phyloP scores from a whole-genome alignment of 2,329 filamentous ascomycete species.

The Cordyceps javanica region DNA sequence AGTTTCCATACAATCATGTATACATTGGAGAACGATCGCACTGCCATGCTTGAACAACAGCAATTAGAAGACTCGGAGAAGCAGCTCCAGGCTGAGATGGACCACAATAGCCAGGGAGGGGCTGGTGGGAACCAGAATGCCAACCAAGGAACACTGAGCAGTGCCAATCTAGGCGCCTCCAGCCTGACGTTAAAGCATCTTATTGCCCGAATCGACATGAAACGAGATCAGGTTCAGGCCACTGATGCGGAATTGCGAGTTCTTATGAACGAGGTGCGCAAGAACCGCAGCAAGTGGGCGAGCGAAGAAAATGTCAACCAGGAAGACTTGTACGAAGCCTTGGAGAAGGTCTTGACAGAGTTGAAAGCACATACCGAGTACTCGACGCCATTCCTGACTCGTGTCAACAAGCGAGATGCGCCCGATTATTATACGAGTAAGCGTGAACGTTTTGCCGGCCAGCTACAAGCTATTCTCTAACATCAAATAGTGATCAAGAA shows the following conservation, averaged over 20 bases:
- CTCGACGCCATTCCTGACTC: conserved; percentile 88
- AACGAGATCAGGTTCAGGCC: conserved; percentile 81
- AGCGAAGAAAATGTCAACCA: conserved; percentile 96
- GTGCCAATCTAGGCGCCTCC: conserved; percentile 88
- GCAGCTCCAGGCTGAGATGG: conserved; percentile 93
- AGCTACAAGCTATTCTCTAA: conserved; percentile 21
- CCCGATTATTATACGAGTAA: conserved; percentile 91
- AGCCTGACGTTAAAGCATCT: conserved; percentile 95
- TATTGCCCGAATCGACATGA: conserved; percentile 90
- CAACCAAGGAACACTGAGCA: conserved; percentile 85
- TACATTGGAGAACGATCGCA: conserved; percentile 88
- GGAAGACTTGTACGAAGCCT: conserved; percentile 93
- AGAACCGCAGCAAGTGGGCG: conserved; percentile 98
- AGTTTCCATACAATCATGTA: conserved; percentile 94
- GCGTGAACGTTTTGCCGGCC: conserved; percentile 24
- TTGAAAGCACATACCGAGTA: conserved; percentile 97
- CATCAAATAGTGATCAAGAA: conserved; percentile 71
- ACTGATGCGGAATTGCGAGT: conserved; percentile 89
- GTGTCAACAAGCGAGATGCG: conserved; percentile 94
- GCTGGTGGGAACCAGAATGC: conserved; percentile 46
- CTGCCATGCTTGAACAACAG: conserved; percentile 96
- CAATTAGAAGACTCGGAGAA: conserved; percentile 94
- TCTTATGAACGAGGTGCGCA: conserved; percentile 94
- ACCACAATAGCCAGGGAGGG: conserved; percentile 46
- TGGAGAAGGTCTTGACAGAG: conserved; percentile 94